These are phyloP conservation scores for Fusarium pininemorale DNA, from an alignment of 2,329 filamentous ascomycete species.

Conservation along the genomic window DNA sequence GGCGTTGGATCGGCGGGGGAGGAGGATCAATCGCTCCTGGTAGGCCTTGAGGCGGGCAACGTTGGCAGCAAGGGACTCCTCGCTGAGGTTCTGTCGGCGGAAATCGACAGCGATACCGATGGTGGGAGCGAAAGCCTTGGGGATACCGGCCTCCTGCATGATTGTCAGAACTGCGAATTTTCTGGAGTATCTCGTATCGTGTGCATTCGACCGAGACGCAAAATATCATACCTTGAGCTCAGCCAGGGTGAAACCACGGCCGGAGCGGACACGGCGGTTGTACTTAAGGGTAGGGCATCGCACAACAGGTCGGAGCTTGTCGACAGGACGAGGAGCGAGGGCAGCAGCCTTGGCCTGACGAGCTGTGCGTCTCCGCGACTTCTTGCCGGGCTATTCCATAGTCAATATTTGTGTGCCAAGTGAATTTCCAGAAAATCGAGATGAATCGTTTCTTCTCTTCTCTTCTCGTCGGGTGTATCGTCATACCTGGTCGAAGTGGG, in stretches of 20 bases:
- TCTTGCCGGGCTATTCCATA: conserved; percentile 83
- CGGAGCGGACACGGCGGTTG: conserved; percentile 96
- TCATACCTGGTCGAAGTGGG: conserved; percentile 99
- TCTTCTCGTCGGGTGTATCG: conserved; percentile 27
- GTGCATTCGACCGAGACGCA: background rate
- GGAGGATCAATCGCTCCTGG: conserved; percentile 94
- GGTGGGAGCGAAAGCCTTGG: conserved; percentile 92
- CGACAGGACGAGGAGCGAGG: conserved; percentile 94
- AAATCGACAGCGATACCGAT: conserved; percentile 97
- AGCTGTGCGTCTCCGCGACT: conserved; percentile 89
- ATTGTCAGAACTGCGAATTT: conserved; percentile 46
- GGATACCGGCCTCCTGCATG: conserved; percentile 87
- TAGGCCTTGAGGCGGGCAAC: conserved; percentile 98
- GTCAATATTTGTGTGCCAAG: conserved; percentile 47
- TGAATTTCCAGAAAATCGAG: conserved; percentile 28
- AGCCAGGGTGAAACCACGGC: conserved; percentile 95
- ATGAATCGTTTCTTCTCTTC: conserved; percentile 17
- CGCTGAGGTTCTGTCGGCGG: conserved; percentile 96
- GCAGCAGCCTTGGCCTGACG: conserved; percentile 95
- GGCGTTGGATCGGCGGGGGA: conserved; percentile 94
- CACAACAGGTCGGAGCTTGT: conserved; percentile 95
- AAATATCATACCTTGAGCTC: conserved; percentile 88
- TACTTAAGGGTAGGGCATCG: conserved; percentile 99
- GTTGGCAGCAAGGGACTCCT: conserved; percentile 94
- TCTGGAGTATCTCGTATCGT: background rate